Conservation (phyloP, 2,329 filamentous ascomycete species). For the Fusarium clavum region DNA sequence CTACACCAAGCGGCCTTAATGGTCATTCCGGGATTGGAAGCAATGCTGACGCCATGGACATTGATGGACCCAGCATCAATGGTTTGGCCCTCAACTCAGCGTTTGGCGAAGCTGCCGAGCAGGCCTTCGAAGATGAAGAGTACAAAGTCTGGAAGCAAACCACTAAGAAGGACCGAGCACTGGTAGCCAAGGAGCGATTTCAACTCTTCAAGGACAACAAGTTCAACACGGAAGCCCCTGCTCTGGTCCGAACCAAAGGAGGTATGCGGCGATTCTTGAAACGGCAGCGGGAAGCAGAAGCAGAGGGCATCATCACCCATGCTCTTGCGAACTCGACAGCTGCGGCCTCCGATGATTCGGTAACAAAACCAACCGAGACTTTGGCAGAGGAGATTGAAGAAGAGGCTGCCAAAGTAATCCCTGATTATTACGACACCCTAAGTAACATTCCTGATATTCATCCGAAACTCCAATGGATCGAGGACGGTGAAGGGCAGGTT, state of each 20-base stretch:
- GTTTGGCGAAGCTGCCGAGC: constrained; percentile 75
- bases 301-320: constrained; percentile 56
- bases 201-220: constrained; percentile 87
- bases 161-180: constrained; percentile 93
- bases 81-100: constrained; percentile 72
- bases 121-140: constrained; percentile 89
- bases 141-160: constrained; percentile 99
- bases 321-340: constrained; percentile 53
- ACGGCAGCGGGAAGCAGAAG: constrained; percentile 77
- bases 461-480: constrained; percentile 83
- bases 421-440: constrained; percentile 93
- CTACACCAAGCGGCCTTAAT: constrained; percentile 80
- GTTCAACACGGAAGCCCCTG: constrained; percentile 88
- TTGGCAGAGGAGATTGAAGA: constrained; percentile 95
- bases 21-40: constrained; percentile 75
- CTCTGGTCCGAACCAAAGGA: constrained; percentile 83
- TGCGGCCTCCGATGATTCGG: constrained; percentile 58
- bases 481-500: constrained; percentile 88
- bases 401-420: constrained; percentile 84
- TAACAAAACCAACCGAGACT: constrained; percentile 72
- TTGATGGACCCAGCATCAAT: constrained; percentile 80
- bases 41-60: constrained; percentile 87
- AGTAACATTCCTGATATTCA: constrained; percentile 88
- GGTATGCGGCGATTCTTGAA: constrained; percentile 91
- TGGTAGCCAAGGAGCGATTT: constrained; percentile 86